A percentile compares a stretch with the other conserved stretches of the same genome.
Conservation (phyloP, 805 yeast species). For the Cyberlindnera mycetangii region DNA sequence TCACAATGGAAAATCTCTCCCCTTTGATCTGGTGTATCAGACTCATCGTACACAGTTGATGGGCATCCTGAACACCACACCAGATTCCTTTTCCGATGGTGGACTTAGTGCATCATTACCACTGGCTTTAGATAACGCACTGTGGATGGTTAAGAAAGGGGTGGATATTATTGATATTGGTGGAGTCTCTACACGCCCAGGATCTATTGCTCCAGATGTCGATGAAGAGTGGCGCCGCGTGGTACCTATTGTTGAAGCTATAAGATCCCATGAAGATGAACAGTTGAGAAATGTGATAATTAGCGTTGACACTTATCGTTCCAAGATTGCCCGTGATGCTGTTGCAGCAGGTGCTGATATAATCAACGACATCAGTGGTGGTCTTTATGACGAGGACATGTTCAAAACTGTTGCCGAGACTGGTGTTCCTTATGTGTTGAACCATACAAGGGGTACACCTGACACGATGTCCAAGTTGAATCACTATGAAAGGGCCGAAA, state of each 20-base stretch:
- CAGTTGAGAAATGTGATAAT: conserved; percentile 45
- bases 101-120: conserved; percentile 44
- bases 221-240: conserved; percentile 73
- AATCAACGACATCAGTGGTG: conserved; percentile 87
- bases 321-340: conserved; percentile 68
- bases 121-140: conserved; percentile 44
- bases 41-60: conserved; percentile 61
- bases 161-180: conserved; percentile 88
- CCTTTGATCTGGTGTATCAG: conserved; percentile 44
- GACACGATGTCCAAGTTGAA: conserved; percentile 64
- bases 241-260: conserved; percentile 61
- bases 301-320: conserved; percentile 86
- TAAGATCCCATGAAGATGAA: conserved; percentile 43
- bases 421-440: conserved; percentile 75
- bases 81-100: conserved; percentile 96
- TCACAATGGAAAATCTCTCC: conserved; percentile 28
- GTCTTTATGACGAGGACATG: conserved; percentile 64
- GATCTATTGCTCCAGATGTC: conserved; percentile 55
- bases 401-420: conserved; percentile 64
- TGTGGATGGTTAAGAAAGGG: conserved; percentile 50
- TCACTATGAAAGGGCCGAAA: conserved; percentile 43
- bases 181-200: conserved; percentile 93
- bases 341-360: conserved; percentile 82
- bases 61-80: conserved; percentile 89
- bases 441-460: conserved; percentile 84